A percentile compares a stretch with the other conserved stretches of the same genome.
Conservation (phyloP, 1,284 basidiomycete genomes). For the Taiwanofungus camphoratus region DNA sequence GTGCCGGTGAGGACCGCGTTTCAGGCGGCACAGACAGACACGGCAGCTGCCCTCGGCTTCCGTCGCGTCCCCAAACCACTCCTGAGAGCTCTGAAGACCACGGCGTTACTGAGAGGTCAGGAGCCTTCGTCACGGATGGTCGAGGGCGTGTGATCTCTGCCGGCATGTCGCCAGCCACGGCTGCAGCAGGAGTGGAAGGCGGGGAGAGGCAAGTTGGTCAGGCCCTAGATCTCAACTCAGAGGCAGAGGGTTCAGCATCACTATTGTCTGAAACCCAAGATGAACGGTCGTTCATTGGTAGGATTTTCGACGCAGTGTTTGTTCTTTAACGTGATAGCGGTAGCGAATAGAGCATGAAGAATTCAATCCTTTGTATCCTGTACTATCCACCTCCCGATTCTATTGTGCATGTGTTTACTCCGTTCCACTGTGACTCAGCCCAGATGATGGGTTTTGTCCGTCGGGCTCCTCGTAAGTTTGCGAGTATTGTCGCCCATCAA, state of each 20-base stretch:
- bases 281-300: background rate
- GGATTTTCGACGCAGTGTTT: slow-evolving; percentile 1
- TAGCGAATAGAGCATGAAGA: background rate
- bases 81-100: slow-evolving; percentile 5
- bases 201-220: background rate
- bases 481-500: no score
- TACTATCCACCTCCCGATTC: background rate
- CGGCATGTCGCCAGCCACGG: background rate
- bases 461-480: no score
- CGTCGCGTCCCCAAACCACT: background rate
- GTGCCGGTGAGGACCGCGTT: background rate
- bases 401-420: background rate
- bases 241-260: background rate
- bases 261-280: background rate
- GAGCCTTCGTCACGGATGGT: slow-evolving; percentile 17
- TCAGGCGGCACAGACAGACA: background rate
- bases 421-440: no score
- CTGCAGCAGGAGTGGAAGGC: background rate
- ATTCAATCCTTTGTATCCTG: background rate
- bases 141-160: slow-evolving; percentile 17
- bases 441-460: no score
- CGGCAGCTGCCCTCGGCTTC: slow-evolving; percentile 2
- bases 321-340: background rate
- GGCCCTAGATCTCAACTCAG: background rate
- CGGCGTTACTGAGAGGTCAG: slow-evolving; percentile 1